phyloP scores from a whole-genome alignment of 352 stramenopile genomes.

The Phytophthora sp. region DNA sequence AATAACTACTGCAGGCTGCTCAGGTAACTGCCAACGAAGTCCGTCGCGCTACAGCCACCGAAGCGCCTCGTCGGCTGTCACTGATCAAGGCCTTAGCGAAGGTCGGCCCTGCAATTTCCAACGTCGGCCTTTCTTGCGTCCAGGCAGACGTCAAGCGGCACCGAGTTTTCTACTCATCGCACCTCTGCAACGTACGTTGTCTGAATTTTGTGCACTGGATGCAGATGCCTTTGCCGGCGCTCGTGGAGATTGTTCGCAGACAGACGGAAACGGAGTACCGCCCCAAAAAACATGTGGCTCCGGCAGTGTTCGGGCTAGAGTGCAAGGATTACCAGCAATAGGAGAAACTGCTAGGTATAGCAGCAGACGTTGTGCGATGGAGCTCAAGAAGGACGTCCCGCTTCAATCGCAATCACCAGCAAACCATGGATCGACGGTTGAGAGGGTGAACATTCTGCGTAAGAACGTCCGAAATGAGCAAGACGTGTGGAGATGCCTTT shows the following conservation, averaged over 20 bases:
- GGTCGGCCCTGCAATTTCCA: constrained; percentile 4
- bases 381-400: too few relatives aligned
- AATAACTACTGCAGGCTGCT: constrained; percentile 13
- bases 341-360: neutral
- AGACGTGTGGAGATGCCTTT: neutral
- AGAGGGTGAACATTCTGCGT: neutral
- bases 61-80: too few relatives aligned
- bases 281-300: neutral
- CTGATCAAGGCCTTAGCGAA: too few relatives aligned
- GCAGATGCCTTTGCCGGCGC: neutral
- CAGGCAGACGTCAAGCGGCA: neutral
- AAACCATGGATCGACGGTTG: neutral
- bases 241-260: neutral
- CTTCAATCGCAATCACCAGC: neutral
- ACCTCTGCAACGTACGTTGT: neutral
- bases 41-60: neutral
- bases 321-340: neutral
- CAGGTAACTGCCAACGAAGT: constrained; percentile 11
- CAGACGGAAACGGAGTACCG: neutral
- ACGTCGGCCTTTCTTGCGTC: neutral
- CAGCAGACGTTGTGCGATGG: neutral
- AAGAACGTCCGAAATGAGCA: neutral
- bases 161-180: neutral
- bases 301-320: neutral
- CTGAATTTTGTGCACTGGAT: neutral